These are phyloP conservation scores for Phyllosticta citribraziliensis DNA, from an alignment of 2,329 filamentous ascomycete genomes.

Conservation along the genomic window DNA sequence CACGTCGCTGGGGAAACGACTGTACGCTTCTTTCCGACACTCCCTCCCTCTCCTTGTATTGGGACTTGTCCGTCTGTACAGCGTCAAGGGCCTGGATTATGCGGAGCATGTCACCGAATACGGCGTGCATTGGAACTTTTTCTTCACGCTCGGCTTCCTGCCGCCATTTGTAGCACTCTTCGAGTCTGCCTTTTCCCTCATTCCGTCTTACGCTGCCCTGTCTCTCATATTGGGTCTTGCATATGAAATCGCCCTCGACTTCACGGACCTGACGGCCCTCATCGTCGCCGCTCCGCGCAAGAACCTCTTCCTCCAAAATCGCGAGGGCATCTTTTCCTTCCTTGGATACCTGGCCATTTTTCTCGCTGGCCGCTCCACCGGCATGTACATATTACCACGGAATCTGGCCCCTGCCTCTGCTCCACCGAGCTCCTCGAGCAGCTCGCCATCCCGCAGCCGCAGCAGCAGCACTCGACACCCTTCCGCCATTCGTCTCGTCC, in stretches of 20 bases:
- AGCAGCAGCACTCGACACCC: not conserved
- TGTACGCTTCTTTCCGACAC: conserved; percentile 63
- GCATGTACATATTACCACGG: conserved; percentile 66
- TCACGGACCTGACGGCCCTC: conserved; percentile 68
- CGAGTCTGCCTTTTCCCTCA: conserved; percentile 56
- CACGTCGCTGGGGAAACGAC: conserved; percentile 46
- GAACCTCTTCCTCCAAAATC: conserved; percentile 76
- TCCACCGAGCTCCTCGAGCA: not conserved
- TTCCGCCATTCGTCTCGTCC: not conserved
- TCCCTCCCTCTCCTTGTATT: conserved; percentile 73
- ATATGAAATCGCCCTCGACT: conserved; percentile 63
- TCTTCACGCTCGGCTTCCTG: conserved; percentile 85
- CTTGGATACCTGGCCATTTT: conserved; percentile 92
- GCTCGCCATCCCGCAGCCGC: not conserved
- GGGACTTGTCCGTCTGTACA: conserved; percentile 71
- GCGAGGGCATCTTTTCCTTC: conserved; percentile 94
- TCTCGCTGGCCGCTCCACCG: conserved; percentile 74
- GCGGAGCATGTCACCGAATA: conserved; percentile 97
- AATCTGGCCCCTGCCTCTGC: conserved; percentile 10
- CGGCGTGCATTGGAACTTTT: conserved; percentile 99
- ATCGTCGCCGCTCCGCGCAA: conserved; percentile 73
- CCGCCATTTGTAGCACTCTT: conserved; percentile 82
- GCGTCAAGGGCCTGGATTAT: conserved; percentile 90
- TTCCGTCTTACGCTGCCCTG: conserved; percentile 70
- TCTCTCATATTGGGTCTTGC: conserved; percentile 56